phyloP scores from a whole-genome alignment of 345 rosid genomes.

The Dovyalis caffra region DNA sequence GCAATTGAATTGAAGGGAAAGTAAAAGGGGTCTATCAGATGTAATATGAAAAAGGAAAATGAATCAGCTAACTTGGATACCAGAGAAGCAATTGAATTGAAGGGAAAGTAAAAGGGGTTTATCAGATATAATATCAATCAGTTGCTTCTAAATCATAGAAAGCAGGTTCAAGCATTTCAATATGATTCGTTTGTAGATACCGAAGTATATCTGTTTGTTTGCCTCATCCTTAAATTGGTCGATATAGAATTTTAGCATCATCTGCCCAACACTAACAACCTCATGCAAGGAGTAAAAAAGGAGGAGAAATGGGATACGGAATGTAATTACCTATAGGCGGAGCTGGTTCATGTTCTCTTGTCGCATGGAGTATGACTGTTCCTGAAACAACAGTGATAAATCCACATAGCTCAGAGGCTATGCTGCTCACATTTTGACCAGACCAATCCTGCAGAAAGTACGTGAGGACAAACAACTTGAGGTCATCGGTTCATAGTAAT shows the following conservation, averaged over 20 bases:
- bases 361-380: constrained; percentile 75
- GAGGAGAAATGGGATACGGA: background rate
- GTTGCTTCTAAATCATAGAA: background rate
- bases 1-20: background rate
- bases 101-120: background rate
- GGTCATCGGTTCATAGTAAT: background rate
- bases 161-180: background rate
- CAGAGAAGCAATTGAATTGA: background rate
- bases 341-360: constrained; percentile 72
- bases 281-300: background rate
- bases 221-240: background rate
- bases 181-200: background rate
- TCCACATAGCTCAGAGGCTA: constrained; percentile 89
- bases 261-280: background rate
- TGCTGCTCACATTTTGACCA: constrained; percentile 67
- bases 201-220: background rate
- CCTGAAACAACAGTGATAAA: constrained; percentile 87
- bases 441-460: constrained; percentile 70
- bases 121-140: background rate
- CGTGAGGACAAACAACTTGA: constrained; percentile 7
- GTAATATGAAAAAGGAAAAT: background rate
- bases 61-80: background rate
- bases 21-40: background rate
- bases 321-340: constrained; percentile 49
- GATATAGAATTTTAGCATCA: background rate